phyloP scores from a whole-genome alignment of 2,329 filamentous ascomycete species.

The Pseudogymnoascus sp. region DNA sequence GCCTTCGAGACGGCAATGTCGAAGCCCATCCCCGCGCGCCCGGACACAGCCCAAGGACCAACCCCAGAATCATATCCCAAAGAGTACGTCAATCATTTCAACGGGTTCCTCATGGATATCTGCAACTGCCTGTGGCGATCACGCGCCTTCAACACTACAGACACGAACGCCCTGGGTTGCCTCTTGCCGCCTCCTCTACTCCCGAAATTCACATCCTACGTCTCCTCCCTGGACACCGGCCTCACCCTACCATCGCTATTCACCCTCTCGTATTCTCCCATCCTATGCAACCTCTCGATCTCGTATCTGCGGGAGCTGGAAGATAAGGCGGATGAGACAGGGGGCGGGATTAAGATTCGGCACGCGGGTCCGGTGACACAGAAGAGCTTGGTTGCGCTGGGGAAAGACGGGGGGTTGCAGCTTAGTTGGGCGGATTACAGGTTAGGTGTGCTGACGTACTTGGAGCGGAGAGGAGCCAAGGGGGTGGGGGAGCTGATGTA shows the following conservation, averaged over 20 bases:
- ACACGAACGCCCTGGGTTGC: slow-evolving; percentile 52
- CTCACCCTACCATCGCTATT: slow-evolving; percentile 44
- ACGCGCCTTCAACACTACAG: slow-evolving; percentile 57
- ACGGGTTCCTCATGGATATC: slow-evolving; percentile 78
- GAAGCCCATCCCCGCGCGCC: slow-evolving; percentile 26
- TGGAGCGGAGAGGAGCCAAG: slow-evolving; percentile 54
- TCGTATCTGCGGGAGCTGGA: slow-evolving; percentile 48
- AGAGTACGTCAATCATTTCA: slow-evolving; percentile 61
- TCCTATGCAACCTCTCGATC: slow-evolving; percentile 48
- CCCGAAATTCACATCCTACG: slow-evolving; percentile 39
- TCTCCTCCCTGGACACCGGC: slow-evolving; percentile 39
- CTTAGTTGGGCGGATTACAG: slow-evolving; percentile 69
- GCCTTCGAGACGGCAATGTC: slow-evolving; percentile 60
- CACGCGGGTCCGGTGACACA: slow-evolving; percentile 66
- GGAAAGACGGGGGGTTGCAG: slow-evolving; percentile 55
- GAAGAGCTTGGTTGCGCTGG: slow-evolving; percentile 54
- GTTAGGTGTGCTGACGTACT: slow-evolving; percentile 59
- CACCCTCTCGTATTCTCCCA: slow-evolving; percentile 50
- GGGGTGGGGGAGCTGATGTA: slow-evolving; percentile 68
- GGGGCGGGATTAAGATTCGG: slow-evolving; percentile 36
- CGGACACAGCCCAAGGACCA: slow-evolving; percentile 28
- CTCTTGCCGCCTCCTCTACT: slow-evolving; percentile 38
- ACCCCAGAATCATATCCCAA: slow-evolving; percentile 42
- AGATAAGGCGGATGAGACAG: slow-evolving; percentile 44
- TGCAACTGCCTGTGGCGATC: slow-evolving; percentile 78